Base-by-base conservation (phyloP, 306 rosid species). In the Cicer arietinum region DNA sequence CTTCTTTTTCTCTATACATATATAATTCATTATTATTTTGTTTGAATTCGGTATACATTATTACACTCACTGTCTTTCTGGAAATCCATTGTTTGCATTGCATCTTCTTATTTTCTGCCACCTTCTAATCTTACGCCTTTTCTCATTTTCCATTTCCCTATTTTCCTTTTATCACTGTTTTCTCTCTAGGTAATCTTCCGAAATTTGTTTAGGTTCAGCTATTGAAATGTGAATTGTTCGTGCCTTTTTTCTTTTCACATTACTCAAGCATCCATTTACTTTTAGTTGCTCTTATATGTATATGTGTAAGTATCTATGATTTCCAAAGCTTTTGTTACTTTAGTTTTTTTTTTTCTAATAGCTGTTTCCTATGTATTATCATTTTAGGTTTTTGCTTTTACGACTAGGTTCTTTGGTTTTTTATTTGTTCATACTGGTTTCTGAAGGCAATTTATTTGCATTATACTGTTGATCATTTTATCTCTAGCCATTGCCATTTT, bases 131-230 rank as follows among this genome's bases (percentile, higher is more conserved):
- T 66, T 44, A 30, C 54, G 71, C 17, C 3, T 66, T 65, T 17
- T 42, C 54, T 18, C 67, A 60, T 66, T 66, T 40, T 44, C 18
- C 71, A 67, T 67, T 67, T 43, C 12, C 12, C 42, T 22, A n/a
- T 45, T 67, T 67, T 11, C 9, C 18, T 8, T 40, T 6, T 5
- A 39, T 62, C 16, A 12, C 3, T 60, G n/a, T 56, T 18, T 46
- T 46, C 4, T 46, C 3, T 46, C 3, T 10, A 8, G 11, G 39
- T 17, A 56, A 20, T 22, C 37, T 30, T 30, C 37, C 5, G 37
- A 30, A 30, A 3, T 30, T 30, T 20, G 41, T 12, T 58, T 22
- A 59, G 17, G 35, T 22, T 58, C 16, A 58, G 14, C 65, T 8
- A 30, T 59, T 59, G 65, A 39, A 57, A 9, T 59, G 30, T 59